These are phyloP conservation scores for Pseudonitzschia delicatissima DNA, from an alignment of 108 stramenopile species.

Conservation along the genomic window DNA sequence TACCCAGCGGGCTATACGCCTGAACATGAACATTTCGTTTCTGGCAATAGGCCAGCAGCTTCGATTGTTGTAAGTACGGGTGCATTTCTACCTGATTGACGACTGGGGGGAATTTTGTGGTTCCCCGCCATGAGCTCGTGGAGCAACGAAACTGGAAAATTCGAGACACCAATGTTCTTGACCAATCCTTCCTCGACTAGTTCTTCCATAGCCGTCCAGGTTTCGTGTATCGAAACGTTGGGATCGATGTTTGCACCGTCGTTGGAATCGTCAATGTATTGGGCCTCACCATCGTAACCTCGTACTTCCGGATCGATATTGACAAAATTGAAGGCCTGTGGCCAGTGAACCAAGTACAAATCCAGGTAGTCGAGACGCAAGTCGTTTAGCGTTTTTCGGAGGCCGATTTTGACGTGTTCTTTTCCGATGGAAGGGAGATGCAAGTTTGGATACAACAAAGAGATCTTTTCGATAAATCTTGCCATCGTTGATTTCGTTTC, in stretches of 20 bases:
- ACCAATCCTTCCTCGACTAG: conserved; percentile 68
- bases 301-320: conserved; percentile 37
- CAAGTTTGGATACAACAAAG: conserved; percentile 83
- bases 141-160: conserved; percentile 76
- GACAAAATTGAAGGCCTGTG: conserved; percentile 42
- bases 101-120: conserved; percentile 52
- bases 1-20: conserved; percentile 83
- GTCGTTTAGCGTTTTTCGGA: conserved; percentile 72
- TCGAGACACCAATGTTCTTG: conserved; percentile 80
- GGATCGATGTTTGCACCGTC: conserved; percentile 6
- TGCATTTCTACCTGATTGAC: conserved; percentile 91
- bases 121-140: conserved; percentile 66
- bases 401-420: conserved; percentile 73
- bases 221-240: conserved; percentile 45
- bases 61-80: conserved; percentile 75
- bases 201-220: conserved; percentile 77
- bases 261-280: conserved; percentile 3
- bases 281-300: conserved; percentile 4
- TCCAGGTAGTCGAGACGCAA: conserved; percentile 86
- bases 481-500: not conserved
- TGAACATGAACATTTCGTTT: conserved; percentile 64
- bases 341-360: conserved; percentile 89
- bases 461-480: conserved; percentile 56
- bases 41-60: conserved; percentile 68
- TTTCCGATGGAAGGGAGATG: conserved; percentile 59